Evolutionary conservation across 176 grass and related monocot species (phyloP), one percentile per base, ranked within the genome.

Genomic region (sorghum (Sorghum bicolor)): DNA sequence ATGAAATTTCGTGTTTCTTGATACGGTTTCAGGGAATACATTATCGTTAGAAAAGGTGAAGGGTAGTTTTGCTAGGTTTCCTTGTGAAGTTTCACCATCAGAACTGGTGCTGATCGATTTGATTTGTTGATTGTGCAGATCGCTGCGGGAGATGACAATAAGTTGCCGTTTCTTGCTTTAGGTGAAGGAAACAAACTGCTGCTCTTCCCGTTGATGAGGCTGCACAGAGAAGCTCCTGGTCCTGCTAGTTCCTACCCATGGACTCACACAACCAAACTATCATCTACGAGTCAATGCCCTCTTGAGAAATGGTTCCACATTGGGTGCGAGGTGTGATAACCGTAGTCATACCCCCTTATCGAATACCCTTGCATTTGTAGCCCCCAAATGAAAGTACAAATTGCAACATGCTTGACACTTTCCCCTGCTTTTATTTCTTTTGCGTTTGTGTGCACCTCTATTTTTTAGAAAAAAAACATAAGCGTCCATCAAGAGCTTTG

Each of bases 251-350:
- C 75, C 15, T 98, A 80, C 67, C 87, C 89, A 39, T 95, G 89
- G 93, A 84, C 78, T 78, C 74, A 86, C 38, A 78, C 80, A 39
- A 67, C 87, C 40, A 83, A 79, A 79, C 52, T 93, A 79, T 84
- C 85, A 58, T 74, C 91, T 62, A 71, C 65, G 50, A 84, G 79
- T 16, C 85, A 86, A 80, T 96, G 91, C 45, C 91, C 93, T 68
- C 77, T 84, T 50, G 91, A 99, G 72, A 94, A 90, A 87, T 99
- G 96, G 96, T 70, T 99, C 79, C 91, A 94, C 82, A 63, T 99
- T 28, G 89, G 93, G 62, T 99, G 93, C 5, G 91, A 96, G 93
- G 96, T 96, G 89, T 87, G 85, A 30, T 70, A 72, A 41, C 39
- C 8, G 24, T 81, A 47, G 25, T 2, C 39, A 14, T 72, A 41